These are phyloP conservation scores for Colletotrichum orchidophilum DNA, from an alignment of 2,329 filamentous ascomycete species.

Conservation along the genomic window DNA sequence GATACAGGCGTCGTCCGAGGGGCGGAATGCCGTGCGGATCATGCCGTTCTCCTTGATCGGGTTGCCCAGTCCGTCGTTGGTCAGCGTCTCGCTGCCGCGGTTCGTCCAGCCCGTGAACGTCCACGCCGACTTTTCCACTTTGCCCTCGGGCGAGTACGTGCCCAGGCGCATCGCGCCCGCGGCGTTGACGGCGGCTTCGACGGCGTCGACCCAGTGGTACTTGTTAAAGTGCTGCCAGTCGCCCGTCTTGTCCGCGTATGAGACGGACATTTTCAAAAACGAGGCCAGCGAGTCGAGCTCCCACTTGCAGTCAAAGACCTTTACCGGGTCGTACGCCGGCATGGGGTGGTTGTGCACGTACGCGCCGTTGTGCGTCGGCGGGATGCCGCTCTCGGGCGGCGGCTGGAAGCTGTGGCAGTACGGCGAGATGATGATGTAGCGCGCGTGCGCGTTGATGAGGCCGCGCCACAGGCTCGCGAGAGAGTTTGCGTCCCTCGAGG, in stretches of 20 bases:
- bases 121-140: conserved; percentile 71
- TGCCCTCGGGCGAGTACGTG: conserved; percentile 73
- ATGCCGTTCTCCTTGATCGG: conserved; percentile 85
- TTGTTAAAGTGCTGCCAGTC: conserved; percentile 76
- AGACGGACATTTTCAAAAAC: conserved; percentile 82
- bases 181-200: conserved; percentile 75
- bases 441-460: conserved; percentile 75
- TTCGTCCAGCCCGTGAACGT: conserved; percentile 80
- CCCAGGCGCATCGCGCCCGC: conserved; percentile 76
- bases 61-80: conserved; percentile 80
- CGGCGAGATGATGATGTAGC: conserved; percentile 74
- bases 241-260: conserved; percentile 77
- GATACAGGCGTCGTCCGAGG: conserved; percentile 84
- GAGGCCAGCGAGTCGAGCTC: conserved; percentile 89
- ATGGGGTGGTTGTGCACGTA: conserved; percentile 65
- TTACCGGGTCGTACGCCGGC: conserved; percentile 72
- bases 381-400: conserved; percentile 76
- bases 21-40: conserved; percentile 86
- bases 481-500: conserved; percentile 62
- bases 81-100: conserved; percentile 82
- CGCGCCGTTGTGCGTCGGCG: conserved; percentile 65
- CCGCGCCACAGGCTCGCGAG: conserved; percentile 75
- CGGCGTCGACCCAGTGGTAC: conserved; percentile 76
- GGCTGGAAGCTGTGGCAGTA: conserved; percentile 95
- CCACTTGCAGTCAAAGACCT: conserved; percentile 89